Conservation (phyloP, 345 rosid species). For the Hirschfeldia incana region DNA sequence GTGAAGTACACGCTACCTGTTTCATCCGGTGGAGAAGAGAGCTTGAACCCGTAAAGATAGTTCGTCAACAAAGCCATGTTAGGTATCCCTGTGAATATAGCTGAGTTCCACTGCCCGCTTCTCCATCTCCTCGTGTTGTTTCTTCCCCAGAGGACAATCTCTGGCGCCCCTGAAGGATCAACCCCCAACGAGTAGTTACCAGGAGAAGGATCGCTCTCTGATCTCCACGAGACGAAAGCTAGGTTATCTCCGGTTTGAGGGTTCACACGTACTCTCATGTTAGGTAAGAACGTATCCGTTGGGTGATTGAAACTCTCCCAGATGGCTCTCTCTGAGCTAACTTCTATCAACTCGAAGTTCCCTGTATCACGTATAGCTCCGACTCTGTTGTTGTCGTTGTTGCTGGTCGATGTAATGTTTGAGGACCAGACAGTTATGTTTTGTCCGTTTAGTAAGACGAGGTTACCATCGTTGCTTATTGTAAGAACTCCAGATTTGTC, state of each 20-base stretch:
- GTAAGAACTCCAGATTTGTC: constrained; percentile 47
- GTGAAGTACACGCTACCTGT: constrained; percentile 57
- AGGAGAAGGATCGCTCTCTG: constrained; percentile 56
- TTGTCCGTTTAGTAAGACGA: constrained; percentile 48
- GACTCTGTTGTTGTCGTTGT: constrained; percentile 36
- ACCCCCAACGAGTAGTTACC: constrained; percentile 63
- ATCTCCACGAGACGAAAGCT: constrained; percentile 59
- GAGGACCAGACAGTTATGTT: constrained; percentile 52
- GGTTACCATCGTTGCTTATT: constrained; percentile 54
- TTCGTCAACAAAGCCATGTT: constrained; percentile 42
- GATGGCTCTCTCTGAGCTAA: constrained; percentile 20
- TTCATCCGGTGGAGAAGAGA: constrained; percentile 34
- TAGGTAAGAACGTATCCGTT: constrained; percentile 59
- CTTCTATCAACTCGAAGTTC: constrained; percentile 40
- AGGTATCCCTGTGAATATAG: constrained; percentile 59
- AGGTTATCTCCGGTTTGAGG: constrained; percentile 43
- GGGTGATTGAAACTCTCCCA: constrained; percentile 75
- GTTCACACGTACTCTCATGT: constrained; percentile 58
- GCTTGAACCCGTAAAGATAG: constrained; percentile 56
- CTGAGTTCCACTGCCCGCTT: constrained; percentile 77
- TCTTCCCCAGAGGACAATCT: constrained; percentile 70
- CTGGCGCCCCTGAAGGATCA: constrained; percentile 66
- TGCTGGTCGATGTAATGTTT: constrained; percentile 16
- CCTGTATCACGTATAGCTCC: constrained; percentile 35
- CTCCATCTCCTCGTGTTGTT: constrained; percentile 62